Evolutionary conservation across 345 rosid species (phyloP), one percentile per base, ranked within the genome.

Genomic region (Eucalyptus victrix): DNA sequence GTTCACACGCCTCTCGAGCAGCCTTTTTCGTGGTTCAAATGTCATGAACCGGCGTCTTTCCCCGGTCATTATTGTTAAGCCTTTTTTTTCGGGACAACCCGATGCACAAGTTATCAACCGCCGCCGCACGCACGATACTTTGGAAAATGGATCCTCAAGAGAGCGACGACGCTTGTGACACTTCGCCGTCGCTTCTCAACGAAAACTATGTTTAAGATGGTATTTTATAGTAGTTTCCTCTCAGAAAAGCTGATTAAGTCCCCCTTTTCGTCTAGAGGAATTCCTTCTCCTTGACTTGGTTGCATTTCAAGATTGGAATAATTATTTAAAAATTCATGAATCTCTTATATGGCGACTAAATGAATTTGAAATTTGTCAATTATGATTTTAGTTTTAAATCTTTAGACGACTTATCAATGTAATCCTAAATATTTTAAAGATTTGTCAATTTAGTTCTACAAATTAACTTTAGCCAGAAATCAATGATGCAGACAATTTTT

Each of bases 401-500:
- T 56, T 56, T 56, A 56, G 30, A 56, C 0, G 6, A 56, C 13
- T 56, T 56, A 2, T 56, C 62, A 5, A 56, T 24, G 6, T 10
- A 23, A 26, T 24, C 30, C 1, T 56, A 23, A 56, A 12, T 6
- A 13, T 28, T 62, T 62, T 30, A 62, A 62, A 12, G 9, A 62
- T 62, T 62, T 28, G 17, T 13, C 34, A 62, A 62, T 62, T 5
- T 62, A 30, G 8, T 28, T 30, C 32, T 62, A 13, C 9, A 30
- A 30, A 28, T 30, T 62, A 13, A 62, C 13, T 62, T 62, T 62
- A 62, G 4, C 9, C 1, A 28, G 2, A 62, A 62, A 62, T 62
- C 7, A 30, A 1, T 30, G 17, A 30, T 3, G 4, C 0, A 2
- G 2, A 62, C 18, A 13, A 62, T 13, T 62, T 62, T 30, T 12